A percentile compares a stretch with the other conserved stretches of the same genome.
Evolutionary conservation across 305 asterid species (phyloP).

Genomic region (Stenogyne calaminthoides): DNA sequence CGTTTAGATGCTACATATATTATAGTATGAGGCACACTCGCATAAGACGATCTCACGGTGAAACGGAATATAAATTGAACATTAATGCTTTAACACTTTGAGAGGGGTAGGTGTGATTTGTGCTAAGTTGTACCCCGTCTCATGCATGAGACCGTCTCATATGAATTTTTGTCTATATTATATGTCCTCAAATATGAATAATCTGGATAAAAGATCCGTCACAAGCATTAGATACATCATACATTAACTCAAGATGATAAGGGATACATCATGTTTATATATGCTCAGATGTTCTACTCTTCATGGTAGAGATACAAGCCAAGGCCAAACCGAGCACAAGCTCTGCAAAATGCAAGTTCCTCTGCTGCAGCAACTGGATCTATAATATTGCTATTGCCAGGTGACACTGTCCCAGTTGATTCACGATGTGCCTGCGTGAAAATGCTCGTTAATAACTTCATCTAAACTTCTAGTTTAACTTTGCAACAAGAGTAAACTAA

Average conservation of each 20-base stretch:
- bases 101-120: too few relatives aligned
- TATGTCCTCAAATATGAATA: neutral
- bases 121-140: too few relatives aligned
- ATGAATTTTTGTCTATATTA: too few relatives aligned
- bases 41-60: too few relatives aligned
- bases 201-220: neutral
- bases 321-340: conserved; percentile 94
- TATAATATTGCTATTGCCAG: conserved; percentile 36
- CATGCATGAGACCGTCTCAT: too few relatives aligned
- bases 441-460: neutral
- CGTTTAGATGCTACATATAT: neutral
- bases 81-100: too few relatives aligned
- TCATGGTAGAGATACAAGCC: conserved; percentile 91
- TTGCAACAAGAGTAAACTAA: neutral
- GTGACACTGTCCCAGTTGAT: conserved; percentile 79
- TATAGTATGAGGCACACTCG: too few relatives aligned
- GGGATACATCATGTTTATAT: neutral
- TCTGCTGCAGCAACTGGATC: conserved; percentile 94
- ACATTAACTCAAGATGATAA: neutral
- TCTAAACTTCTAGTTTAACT: neutral
- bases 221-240: conserved; percentile 7
- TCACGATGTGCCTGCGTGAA: conserved; percentile 82
- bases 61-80: too few relatives aligned
- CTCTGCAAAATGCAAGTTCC: conserved; percentile 91
- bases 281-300: conserved; percentile 37